phyloP scores from a whole-genome alignment of 208 protist genomes.

The Trypanosoma vivax region DNA sequence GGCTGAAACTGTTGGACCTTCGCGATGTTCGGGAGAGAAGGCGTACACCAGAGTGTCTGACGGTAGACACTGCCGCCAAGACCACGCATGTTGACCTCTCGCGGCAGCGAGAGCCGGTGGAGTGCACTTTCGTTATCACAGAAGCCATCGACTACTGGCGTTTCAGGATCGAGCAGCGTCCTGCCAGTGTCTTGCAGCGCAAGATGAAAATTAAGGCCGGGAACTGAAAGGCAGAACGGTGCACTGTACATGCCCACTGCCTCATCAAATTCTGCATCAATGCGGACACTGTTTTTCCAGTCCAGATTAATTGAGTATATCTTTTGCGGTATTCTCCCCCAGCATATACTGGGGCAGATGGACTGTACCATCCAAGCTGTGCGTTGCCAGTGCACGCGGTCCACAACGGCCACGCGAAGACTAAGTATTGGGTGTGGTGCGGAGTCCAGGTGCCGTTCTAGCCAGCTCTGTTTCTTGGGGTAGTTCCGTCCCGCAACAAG shows the following conservation, averaged over 20 bases:
- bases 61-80: constrained; percentile 76
- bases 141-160: constrained; percentile 65
- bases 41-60: constrained; percentile 70
- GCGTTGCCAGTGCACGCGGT: constrained; percentile 83
- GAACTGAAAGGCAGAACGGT: constrained; percentile 48
- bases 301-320: constrained; percentile 79
- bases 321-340: constrained; percentile 61
- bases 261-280: constrained; percentile 46
- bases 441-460: constrained; percentile 55
- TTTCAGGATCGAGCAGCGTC: constrained; percentile 44
- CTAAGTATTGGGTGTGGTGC: constrained; percentile 69
- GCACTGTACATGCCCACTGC: constrained; percentile 34
- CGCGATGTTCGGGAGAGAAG: constrained; percentile 59
- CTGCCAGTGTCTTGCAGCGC: constrained; percentile 52
- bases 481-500: constrained; percentile 68
- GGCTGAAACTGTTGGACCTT: constrained; percentile 37
- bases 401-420: constrained; percentile 63
- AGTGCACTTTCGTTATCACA: constrained; percentile 81
- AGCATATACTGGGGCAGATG: constrained; percentile 70
- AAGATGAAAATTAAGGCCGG: constrained; percentile 48
- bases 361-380: constrained; percentile 65
- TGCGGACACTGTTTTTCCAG: constrained; percentile 47
- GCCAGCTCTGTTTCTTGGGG: constrained; percentile 36
- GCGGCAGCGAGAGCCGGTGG: constrained; percentile 55
- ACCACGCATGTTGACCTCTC: constrained; percentile 82